Evolutionary conservation across 306 rosid genomes (phyloP).

Genomic region (Cotoneaster glaucophyllus): DNA sequence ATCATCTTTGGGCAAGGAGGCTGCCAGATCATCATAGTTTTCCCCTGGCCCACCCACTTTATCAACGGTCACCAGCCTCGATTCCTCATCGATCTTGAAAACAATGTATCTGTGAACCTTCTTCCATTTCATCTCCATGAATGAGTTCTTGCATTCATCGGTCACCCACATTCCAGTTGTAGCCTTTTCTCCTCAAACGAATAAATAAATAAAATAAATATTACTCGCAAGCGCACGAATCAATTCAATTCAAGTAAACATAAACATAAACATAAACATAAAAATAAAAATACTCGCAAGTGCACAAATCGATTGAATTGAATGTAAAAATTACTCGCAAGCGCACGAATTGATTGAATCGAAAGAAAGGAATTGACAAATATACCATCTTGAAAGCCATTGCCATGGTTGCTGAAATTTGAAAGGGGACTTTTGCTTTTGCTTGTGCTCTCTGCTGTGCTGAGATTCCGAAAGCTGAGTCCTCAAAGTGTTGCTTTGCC

Average conservation of each 20-base stretch:
- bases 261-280: too few relatives aligned
- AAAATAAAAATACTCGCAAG: background rate
- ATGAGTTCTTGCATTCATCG: conserved; percentile 93
- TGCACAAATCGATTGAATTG: background rate
- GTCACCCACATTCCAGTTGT: conserved; percentile 99
- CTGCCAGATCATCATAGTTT: conserved; percentile 73
- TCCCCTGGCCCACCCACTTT: conserved; percentile 92
- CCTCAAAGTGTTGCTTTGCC: conserved; percentile 2
- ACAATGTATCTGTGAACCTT: conserved; percentile 87
- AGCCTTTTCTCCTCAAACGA: conserved; percentile 36
- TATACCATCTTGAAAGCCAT: conserved; percentile 99
- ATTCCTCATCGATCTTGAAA: conserved; percentile 88
- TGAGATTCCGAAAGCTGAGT: conserved; percentile 2
- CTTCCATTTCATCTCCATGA: conserved; percentile 99
- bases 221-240: background rate
- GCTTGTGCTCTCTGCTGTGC: background rate
- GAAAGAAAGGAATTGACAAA: background rate
- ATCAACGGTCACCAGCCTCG: conserved; percentile 81
- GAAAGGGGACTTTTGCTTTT: background rate
- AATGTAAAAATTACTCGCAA: background rate
- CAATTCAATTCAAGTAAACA: background rate
- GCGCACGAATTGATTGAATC: background rate
- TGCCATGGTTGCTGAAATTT: conserved; percentile 59
- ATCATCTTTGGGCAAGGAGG: conserved; percentile 81
- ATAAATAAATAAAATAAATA: background rate